These are phyloP conservation scores for Mimosa bimucronata DNA, from an alignment of 306 rosid genomes.

Conservation along the genomic window DNA sequence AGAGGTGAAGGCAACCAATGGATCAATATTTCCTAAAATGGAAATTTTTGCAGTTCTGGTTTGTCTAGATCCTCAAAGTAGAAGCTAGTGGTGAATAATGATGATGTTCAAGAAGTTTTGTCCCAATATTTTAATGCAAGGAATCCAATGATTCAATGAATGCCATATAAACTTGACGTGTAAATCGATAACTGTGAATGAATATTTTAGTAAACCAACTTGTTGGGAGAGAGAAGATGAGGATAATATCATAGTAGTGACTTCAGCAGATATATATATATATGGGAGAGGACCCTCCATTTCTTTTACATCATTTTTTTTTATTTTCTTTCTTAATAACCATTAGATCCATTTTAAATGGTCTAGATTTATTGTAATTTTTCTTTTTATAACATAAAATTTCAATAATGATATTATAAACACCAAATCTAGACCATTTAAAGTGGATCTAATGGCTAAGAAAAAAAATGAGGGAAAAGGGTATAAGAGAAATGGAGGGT, in stretches of 20 bases:
- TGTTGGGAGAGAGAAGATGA: conserved; percentile 18
- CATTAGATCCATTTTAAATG: no score
- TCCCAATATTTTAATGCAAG: conserved; percentile 1
- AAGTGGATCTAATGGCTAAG: no score
- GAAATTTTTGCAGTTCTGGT: conserved; percentile 33
- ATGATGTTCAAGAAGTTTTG: background rate
- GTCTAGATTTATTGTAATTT: no score
- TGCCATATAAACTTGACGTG: background rate
- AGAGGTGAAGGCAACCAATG: conserved; percentile 28
- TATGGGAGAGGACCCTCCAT: no score
- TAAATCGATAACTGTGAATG: background rate
- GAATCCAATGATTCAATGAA: background rate
- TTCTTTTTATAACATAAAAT: no score
- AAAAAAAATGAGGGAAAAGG: no score
- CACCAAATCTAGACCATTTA: no score
- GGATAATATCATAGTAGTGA: background rate
- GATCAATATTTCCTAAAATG: conserved; percentile 46
- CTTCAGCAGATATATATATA: no score
- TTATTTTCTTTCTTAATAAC: no score
- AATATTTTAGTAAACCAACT: background rate
- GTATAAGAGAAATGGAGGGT: no score
- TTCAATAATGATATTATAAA: no score
- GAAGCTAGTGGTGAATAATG: background rate
- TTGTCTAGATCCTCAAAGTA: background rate
- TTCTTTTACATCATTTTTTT: no score